Conservation (phyloP, 768 basidiomycete species). For the Termitomyces sp. region DNA sequence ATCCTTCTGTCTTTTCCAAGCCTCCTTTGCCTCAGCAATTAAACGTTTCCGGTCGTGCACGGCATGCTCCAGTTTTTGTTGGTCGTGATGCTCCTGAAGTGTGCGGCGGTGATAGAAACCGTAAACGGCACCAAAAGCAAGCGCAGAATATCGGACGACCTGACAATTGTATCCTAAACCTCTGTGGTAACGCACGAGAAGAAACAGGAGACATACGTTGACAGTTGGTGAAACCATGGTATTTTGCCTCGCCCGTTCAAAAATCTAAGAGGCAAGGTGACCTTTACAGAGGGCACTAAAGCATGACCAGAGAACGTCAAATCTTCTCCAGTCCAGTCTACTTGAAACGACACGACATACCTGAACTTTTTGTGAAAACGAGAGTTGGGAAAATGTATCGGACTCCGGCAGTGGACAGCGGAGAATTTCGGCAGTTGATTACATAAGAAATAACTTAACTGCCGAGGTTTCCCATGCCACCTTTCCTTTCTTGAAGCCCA, state of each 20-base stretch:
- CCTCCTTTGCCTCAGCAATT: slow-evolving; percentile 84
- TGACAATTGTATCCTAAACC: slow-evolving; percentile 25
- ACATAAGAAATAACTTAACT: slow-evolving; percentile 24
- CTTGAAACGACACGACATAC: slow-evolving; percentile 18
- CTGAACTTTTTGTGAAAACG: slow-evolving; percentile 29
- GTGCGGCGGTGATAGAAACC: slow-evolving; percentile 92
- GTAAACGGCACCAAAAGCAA: slow-evolving; percentile 83
- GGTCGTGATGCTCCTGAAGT: slow-evolving; percentile 77
- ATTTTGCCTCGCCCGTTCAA: slow-evolving; percentile 25
- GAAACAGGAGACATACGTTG: slow-evolving; percentile 51
- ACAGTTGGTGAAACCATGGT: slow-evolving; percentile 72
- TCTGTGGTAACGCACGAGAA: not conserved
- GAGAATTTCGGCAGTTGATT: slow-evolving; percentile 44
- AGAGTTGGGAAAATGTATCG: slow-evolving; percentile 24
- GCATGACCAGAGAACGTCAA: not conserved
- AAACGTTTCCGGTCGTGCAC: slow-evolving; percentile 71
- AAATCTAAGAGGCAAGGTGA: slow-evolving; percentile 22
- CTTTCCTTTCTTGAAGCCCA: no score
- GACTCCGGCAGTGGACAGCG: slow-evolving; percentile 23
- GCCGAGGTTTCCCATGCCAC: no score
- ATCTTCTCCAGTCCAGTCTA: not conserved
- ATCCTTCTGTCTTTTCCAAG: slow-evolving; percentile 80
- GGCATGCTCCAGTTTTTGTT: slow-evolving; percentile 70
- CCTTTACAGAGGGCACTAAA: slow-evolving; percentile 13
- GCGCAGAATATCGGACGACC: slow-evolving; percentile 94